A percentile compares a stretch with the other conserved stretches of the same genome.
These are phyloP conservation scores for Xylaria multiplex DNA, from an alignment of 2,329 filamentous ascomycete genomes.

Conservation along the genomic window DNA sequence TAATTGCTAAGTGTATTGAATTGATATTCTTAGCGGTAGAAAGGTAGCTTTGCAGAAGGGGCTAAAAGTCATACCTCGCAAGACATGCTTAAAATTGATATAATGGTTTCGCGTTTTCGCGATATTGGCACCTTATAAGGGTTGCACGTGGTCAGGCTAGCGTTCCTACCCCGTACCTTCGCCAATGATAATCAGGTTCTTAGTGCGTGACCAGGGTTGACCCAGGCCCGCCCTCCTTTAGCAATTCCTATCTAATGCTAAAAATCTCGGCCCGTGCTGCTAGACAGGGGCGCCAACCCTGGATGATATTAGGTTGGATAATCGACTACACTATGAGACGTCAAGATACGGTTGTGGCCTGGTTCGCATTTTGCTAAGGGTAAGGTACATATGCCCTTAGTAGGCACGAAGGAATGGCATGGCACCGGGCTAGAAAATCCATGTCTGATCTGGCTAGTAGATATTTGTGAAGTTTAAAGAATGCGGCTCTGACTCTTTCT, in stretches of 20 bases:
- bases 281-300: conserved; percentile 9
- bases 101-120: neutral
- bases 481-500: conserved; percentile 9
- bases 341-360: conserved; percentile 16
- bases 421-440: neutral
- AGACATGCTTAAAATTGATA: neutral
- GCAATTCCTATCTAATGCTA: conserved; percentile 4
- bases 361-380: neutral
- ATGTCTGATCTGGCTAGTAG: neutral
- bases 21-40: neutral
- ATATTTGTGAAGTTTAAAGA: neutral
- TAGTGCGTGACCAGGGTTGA: conserved; percentile 2
- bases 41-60: neutral
- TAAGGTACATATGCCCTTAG: neutral
- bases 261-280: conserved; percentile 17
- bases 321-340: conserved; percentile 11
- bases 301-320: neutral
- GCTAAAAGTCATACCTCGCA: neutral
- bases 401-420: neutral
- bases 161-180: conserved; percentile 27
- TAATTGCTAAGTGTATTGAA: neutral
- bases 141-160: conserved; percentile 18
- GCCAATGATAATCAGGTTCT: conserved; percentile 29
- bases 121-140: conserved; percentile 3
- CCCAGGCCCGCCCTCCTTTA: neutral